Evolutionary conservation across 2,329 filamentous ascomycete species (phyloP).

Genomic region (Trichoderma pleuroti): DNA sequence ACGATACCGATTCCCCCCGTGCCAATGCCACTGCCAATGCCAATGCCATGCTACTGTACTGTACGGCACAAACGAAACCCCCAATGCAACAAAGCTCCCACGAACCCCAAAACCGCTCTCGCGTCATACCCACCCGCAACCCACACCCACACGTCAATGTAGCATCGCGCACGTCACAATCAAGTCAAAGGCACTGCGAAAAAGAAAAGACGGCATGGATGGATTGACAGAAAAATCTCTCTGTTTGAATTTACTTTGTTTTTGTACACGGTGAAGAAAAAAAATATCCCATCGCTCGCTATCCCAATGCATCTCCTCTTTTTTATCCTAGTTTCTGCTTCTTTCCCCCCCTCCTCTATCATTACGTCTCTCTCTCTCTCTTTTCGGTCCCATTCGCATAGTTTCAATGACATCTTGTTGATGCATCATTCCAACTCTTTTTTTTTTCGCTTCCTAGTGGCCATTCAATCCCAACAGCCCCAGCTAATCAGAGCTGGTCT

Average conservation of each 20-base stretch:
- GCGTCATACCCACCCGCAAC: not conserved
- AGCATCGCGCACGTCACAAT: not conserved
- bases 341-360: not conserved
- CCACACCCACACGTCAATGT: not conserved
- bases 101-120: not conserved
- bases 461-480: not conserved
- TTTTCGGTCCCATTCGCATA: not conserved
- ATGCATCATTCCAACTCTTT: not conserved
- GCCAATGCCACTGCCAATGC: not conserved
- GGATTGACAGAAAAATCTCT: not conserved
- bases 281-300: conserved; percentile 6
- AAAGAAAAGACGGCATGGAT: not conserved
- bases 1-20: not conserved
- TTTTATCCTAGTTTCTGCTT: not conserved
- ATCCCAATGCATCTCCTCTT: conserved; percentile 6
- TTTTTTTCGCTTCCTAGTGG: not conserved
- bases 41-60: no score
- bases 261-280: not conserved
- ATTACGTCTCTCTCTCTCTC: not conserved
- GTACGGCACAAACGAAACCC: not conserved
- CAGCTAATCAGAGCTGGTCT: conserved; percentile 12
- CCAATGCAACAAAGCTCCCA: not conserved
- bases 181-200: not conserved
- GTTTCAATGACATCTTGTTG: not conserved
- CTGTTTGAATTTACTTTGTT: not conserved